Conservation (phyloP, 192 early-diverging fungal species). For the Allomyces javanicus region DNA sequence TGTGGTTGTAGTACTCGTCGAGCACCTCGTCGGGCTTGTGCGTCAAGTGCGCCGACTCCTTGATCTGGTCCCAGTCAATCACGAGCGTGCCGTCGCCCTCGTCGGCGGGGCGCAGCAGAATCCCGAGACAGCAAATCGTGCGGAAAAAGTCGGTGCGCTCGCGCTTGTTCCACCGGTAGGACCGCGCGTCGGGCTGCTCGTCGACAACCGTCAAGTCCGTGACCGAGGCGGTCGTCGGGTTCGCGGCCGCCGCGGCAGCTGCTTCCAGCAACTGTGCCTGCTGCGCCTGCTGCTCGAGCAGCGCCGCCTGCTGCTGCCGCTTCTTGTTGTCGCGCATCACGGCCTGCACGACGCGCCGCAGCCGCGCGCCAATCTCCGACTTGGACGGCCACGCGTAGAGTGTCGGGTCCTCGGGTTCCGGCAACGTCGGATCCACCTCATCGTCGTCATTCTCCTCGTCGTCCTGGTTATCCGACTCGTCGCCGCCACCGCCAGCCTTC, state of each 20-base stretch:
- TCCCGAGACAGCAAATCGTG: neutral
- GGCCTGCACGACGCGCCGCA: slow-evolving; percentile 32
- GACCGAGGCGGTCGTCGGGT: no score
- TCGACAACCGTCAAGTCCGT: no score
- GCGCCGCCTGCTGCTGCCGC: no score
- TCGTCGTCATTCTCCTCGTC: neutral
- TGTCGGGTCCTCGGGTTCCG: neutral
- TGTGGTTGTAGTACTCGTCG: slow-evolving; percentile 36
- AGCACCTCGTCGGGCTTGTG: slow-evolving; percentile 48
- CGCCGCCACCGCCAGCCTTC: neutral
- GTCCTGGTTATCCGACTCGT: slow-evolving; percentile 5
- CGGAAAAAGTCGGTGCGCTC: neutral
- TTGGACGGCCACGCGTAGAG: slow-evolving; percentile 27
- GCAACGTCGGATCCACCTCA: neutral
- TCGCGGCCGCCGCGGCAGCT: no score
- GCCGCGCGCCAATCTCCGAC: slow-evolving; percentile 36
- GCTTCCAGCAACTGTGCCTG: no score
- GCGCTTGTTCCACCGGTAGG: neutral
- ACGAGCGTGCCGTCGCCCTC: slow-evolving; percentile 2
- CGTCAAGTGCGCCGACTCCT: slow-evolving; percentile 37
- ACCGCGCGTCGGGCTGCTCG: neutral
- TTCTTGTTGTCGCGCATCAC: slow-evolving; percentile 17
- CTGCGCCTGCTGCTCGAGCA: no score
- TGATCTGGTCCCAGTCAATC: slow-evolving; percentile 50
- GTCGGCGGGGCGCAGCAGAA: neutral